Evolutionary conservation across 2,329 filamentous ascomycete species (phyloP).

Genomic region (Ilyonectria robusta): DNA sequence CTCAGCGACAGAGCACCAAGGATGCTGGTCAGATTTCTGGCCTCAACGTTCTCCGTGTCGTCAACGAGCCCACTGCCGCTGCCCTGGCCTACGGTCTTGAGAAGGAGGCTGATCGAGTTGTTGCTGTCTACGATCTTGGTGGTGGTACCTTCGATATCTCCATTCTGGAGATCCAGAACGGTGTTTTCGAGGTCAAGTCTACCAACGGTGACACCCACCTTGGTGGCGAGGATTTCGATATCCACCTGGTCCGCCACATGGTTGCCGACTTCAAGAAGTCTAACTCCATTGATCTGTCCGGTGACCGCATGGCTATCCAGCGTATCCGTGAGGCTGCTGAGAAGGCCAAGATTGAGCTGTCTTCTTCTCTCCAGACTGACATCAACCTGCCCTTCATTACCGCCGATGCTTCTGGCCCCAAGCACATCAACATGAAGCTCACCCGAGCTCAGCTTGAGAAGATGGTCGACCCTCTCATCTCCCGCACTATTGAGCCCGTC

Average conservation of each 20-base stretch:
- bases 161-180: slow-evolving; percentile 95
- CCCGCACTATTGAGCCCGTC: slow-evolving; percentile 89
- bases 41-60: slow-evolving; percentile 95
- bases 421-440: slow-evolving; percentile 98
- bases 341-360: slow-evolving; percentile 99
- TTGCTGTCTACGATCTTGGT: slow-evolving; percentile 97
- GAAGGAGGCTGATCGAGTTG: slow-evolving; percentile 90
- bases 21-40: slow-evolving; percentile 97
- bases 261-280: slow-evolving; percentile 98
- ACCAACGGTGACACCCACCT: slow-evolving; percentile 99
- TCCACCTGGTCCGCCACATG: slow-evolving; percentile 91
- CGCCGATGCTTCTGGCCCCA: slow-evolving; percentile 93
- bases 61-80: slow-evolving; percentile 97
- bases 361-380: slow-evolving; percentile 93
- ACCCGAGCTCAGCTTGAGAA: slow-evolving; percentile 92
- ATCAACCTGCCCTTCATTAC: slow-evolving; percentile 99
- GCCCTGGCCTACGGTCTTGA: slow-evolving; percentile 96
- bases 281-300: slow-evolving; percentile 88
- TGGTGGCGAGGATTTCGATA: slow-evolving; percentile 98
- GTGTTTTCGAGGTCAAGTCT: slow-evolving; percentile 99
- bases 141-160: slow-evolving; percentile 99
- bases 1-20: slow-evolving; percentile 97
- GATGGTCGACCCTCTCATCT: slow-evolving; percentile 91
- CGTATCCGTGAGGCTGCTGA: slow-evolving; percentile 98
- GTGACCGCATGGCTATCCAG: slow-evolving; percentile 98